These are phyloP conservation scores for Leishmania tropica DNA, from an alignment of 208 protist species.

Conservation along the genomic window DNA sequence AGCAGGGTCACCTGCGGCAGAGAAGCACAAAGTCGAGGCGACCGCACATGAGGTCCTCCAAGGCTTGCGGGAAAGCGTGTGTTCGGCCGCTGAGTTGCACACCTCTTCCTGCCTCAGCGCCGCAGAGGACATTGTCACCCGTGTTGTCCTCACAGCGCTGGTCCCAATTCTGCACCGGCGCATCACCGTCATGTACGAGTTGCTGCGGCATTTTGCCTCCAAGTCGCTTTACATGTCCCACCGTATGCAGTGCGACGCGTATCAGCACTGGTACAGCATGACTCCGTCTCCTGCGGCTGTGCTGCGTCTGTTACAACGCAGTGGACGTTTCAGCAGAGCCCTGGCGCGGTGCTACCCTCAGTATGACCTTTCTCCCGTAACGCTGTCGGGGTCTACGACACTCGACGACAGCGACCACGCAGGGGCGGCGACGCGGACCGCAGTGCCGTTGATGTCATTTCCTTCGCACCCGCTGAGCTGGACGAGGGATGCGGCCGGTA, in stretches of 20 bases:
- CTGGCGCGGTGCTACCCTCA: conserved; percentile 39
- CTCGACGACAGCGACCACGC: background rate
- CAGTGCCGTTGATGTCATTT: background rate
- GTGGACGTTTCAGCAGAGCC: conserved; percentile 36
- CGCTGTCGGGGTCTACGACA: background rate
- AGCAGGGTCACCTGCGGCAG: background rate
- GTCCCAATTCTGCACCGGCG: conserved; percentile 58
- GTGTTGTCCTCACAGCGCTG: conserved; percentile 48
- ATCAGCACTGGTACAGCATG: conserved; percentile 61
- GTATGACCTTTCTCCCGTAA: conserved; percentile 8
- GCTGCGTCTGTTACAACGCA: conserved; percentile 60
- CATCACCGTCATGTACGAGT: conserved; percentile 74
- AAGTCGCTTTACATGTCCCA: conserved; percentile 48
- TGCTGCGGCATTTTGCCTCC: conserved; percentile 60
- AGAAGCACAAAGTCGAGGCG: background rate
- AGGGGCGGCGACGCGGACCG: background rate
- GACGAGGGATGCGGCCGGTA: background rate
- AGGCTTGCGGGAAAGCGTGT: conserved; percentile 7
- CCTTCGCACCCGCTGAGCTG: background rate
- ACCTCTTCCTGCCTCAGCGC: conserved; percentile 3
- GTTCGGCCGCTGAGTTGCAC: conserved; percentile 23
- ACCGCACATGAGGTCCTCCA: background rate
- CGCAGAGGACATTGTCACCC: conserved; percentile 39
- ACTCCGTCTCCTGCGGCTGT: conserved; percentile 56
- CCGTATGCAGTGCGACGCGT: conserved; percentile 40